phyloP scores from a whole-genome alignment of 345 rosid species.

The Pugionium cornutum region DNA sequence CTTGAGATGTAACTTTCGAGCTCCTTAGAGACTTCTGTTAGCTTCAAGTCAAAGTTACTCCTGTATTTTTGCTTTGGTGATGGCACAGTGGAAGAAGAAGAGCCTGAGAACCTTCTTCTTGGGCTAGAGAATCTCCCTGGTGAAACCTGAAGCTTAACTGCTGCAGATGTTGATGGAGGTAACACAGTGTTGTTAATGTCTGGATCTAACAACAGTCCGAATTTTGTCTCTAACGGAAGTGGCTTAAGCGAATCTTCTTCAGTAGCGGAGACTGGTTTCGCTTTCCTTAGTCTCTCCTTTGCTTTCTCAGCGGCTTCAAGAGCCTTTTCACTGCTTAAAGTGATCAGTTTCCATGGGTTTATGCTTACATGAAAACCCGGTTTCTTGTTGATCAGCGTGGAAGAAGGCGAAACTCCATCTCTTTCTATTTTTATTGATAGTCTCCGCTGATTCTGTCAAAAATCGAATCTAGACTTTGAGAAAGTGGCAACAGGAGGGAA shows the following conservation, averaged over 20 bases:
- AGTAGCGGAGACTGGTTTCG: slow-evolving; percentile 43
- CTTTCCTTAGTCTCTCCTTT: slow-evolving; percentile 65
- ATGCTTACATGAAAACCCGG: slow-evolving; percentile 73
- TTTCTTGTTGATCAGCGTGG: slow-evolving; percentile 55
- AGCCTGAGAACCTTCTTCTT: slow-evolving; percentile 78
- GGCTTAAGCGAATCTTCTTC: slow-evolving; percentile 62
- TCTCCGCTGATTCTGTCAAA: slow-evolving; percentile 51
- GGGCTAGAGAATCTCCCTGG: slow-evolving; percentile 82
- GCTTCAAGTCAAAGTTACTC: slow-evolving; percentile 81
- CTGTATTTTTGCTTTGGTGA: slow-evolving; percentile 78
- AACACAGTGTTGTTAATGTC: slow-evolving; percentile 48
- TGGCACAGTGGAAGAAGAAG: slow-evolving; percentile 49
- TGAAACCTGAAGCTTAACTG: slow-evolving; percentile 52
- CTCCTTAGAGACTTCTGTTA: slow-evolving; percentile 85
- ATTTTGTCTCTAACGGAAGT: slow-evolving; percentile 75
- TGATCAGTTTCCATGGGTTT: slow-evolving; percentile 84
- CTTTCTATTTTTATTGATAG: slow-evolving; percentile 75
- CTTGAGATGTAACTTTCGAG: slow-evolving; percentile 84
- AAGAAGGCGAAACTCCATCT: slow-evolving; percentile 52
- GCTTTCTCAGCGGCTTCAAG: slow-evolving; percentile 91
- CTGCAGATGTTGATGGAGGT: slow-evolving; percentile 51
- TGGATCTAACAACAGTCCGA: slow-evolving; percentile 58
- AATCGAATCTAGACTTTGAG: slow-evolving; percentile 7
- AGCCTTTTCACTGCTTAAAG: slow-evolving; percentile 82
- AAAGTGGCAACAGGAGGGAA: slow-evolving; percentile 9